Conservation (phyloP, 192 early-diverging fungal genomes). For the Lobosporangium transversale region DNA sequence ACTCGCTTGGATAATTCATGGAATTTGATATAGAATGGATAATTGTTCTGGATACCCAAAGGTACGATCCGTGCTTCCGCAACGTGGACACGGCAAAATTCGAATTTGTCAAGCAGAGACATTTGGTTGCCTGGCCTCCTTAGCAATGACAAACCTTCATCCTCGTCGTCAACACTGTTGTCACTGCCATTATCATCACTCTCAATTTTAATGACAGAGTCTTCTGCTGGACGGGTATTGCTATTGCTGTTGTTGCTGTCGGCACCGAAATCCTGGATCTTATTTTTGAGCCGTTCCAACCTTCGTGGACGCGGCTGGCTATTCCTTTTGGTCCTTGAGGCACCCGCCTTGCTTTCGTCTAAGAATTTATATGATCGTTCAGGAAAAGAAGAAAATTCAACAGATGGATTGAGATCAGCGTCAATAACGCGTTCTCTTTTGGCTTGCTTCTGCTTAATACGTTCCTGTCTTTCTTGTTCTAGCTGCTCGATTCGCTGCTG, state of each 20-base stretch:
- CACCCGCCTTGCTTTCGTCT: not conserved
- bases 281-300: not conserved
- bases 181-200: not conserved
- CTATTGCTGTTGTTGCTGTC: not conserved
- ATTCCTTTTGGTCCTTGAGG: not conserved
- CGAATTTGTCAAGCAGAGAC: slow-evolving; percentile 43
- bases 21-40: slow-evolving; percentile 55
- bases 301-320: slow-evolving; percentile 12
- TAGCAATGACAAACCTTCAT: not conserved
- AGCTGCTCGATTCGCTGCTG: not conserved
- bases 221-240: no score
- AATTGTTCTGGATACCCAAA: slow-evolving; percentile 41
- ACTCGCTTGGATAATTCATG: slow-evolving; percentile 41
- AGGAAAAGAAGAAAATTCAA: not conserved
- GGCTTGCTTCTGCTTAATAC: not conserved
- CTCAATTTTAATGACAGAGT: not conserved
- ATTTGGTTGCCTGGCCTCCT: not conserved
- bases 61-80: slow-evolving; percentile 54
- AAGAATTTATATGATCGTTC: not conserved
- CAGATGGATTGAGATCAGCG: no score
- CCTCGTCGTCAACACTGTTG: not conserved
- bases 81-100: slow-evolving; percentile 61
- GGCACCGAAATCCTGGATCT: not conserved
- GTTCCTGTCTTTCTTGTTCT: slow-evolving; percentile 7
- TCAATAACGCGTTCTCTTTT: no score